These are phyloP conservation scores for Taphrina communis DNA, from an alignment of 1,139 yeast genomes.

Conservation along the genomic window DNA sequence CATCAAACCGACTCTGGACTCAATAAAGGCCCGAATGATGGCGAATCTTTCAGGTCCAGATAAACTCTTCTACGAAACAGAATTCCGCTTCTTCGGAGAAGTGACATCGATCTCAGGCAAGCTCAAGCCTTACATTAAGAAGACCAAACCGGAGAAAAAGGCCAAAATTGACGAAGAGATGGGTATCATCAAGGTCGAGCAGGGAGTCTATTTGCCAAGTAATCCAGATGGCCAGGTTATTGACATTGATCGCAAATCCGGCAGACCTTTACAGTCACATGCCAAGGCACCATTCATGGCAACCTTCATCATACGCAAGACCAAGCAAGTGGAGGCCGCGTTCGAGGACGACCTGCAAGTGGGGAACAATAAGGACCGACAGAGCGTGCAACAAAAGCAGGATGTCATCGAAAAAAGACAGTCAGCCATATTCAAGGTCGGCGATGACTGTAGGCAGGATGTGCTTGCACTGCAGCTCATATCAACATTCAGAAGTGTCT, in stretches of 20 bases:
- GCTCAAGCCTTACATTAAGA: slow-evolving; percentile 89
- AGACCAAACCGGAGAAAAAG: slow-evolving; percentile 94
- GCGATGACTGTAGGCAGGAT: slow-evolving; percentile 99
- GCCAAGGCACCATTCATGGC: slow-evolving; percentile 99
- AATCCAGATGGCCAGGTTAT: slow-evolving; percentile 95
- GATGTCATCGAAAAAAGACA: slow-evolving; percentile 63
- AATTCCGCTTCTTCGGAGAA: slow-evolving; percentile 86
- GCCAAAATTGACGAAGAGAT: slow-evolving; percentile 95
- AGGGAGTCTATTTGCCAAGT: slow-evolving; percentile 91
- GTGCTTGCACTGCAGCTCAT: slow-evolving; percentile 90
- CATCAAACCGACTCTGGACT: slow-evolving; percentile 81
- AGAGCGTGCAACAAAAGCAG: slow-evolving; percentile 48
- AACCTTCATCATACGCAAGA: slow-evolving; percentile 76
- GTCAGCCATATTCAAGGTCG: slow-evolving; percentile 97
- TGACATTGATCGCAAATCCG: slow-evolving; percentile 89
- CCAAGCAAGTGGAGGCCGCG: slow-evolving; percentile 51
- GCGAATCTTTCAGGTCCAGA: slow-evolving; percentile 66
- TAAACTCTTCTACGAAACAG: slow-evolving; percentile 72
- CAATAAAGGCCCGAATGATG: slow-evolving; percentile 71
- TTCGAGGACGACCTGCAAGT: slow-evolving; percentile 40
- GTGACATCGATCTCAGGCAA: slow-evolving; percentile 94
- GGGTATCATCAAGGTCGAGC: slow-evolving; percentile 74
- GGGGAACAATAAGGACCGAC: slow-evolving; percentile 56
- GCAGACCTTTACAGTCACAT: slow-evolving; percentile 96
- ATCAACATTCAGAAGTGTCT: slow-evolving; percentile 87